These are phyloP conservation scores for Sporobolomyces roseus DNA, from an alignment of 768 basidiomycete genomes.

Conservation along the genomic window DNA sequence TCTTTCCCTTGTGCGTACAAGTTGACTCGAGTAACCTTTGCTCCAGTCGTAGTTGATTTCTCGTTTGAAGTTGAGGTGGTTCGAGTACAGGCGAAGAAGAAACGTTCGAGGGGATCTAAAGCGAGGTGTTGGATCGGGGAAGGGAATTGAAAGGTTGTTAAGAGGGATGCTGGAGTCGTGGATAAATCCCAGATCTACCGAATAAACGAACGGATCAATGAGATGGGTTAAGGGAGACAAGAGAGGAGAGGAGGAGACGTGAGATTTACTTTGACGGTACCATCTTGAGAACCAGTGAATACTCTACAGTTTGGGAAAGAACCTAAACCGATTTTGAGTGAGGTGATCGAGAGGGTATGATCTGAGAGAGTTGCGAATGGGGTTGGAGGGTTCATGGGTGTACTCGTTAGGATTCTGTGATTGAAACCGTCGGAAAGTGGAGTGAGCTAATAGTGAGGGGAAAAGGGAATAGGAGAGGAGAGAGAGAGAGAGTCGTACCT, in stretches of 20 bases:
- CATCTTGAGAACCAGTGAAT: too few species aligned
- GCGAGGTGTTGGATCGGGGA: constrained; percentile 65
- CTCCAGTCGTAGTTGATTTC: not conserved
- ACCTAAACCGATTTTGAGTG: too few species aligned
- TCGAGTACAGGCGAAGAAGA: constrained; percentile 78
- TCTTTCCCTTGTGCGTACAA: constrained; percentile 1
- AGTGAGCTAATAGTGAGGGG: too few species aligned
- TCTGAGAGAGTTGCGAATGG: too few species aligned
- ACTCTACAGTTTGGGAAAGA: not conserved
- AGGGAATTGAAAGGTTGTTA: constrained; percentile 85
- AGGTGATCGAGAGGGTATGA: too few species aligned
- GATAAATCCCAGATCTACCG: constrained; percentile 70
- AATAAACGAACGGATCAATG: not conserved
- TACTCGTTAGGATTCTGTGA: too few species aligned
- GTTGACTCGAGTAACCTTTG: constrained; percentile 26
- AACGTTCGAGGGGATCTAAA: constrained; percentile 78
- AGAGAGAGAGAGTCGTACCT: constrained; percentile 58
- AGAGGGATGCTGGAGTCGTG: constrained; percentile 60
- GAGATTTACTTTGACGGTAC: constrained; percentile 70
- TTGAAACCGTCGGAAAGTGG: too few species aligned
- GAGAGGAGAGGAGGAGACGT: not conserved
- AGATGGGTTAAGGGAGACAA: not conserved
- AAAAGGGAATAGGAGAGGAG: too few species aligned
- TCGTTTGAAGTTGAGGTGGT: constrained; percentile 70
- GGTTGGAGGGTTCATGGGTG: too few species aligned